Percentiles rank a stretch among this genome's conserved stretches.
phyloP scores from a whole-genome alignment of 2,329 filamentous ascomycete genomes.

The Talaromyces verruculosus region DNA sequence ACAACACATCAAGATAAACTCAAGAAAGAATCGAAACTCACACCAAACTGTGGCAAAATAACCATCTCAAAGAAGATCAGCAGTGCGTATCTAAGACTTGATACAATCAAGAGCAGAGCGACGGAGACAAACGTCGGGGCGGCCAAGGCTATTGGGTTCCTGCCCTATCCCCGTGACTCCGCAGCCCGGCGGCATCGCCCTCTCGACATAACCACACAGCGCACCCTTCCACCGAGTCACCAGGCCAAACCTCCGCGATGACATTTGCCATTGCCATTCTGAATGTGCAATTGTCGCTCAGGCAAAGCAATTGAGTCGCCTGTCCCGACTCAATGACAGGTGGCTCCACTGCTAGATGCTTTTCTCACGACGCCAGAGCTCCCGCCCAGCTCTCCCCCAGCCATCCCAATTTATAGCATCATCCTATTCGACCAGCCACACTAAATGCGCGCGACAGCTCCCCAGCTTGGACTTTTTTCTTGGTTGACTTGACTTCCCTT shows the following conservation, averaged over 20 bases:
- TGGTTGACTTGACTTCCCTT: not conserved
- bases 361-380: constrained; percentile 18
- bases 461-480: not conserved
- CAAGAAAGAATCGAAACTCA: not conserved
- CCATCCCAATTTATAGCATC: constrained; percentile 40
- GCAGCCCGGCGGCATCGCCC: constrained; percentile 1
- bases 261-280: not conserved
- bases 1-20: constrained; percentile 12
- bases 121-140: not conserved
- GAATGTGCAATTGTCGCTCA: constrained; percentile 12
- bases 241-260: not conserved
- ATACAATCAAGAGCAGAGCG: not conserved
- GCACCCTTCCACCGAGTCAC: not conserved
- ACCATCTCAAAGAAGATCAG: not conserved
- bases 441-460: constrained; percentile 14
- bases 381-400: constrained; percentile 33
- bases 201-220: constrained; percentile 12
- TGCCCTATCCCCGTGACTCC: constrained; percentile 9
- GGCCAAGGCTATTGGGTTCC: constrained; percentile 4
- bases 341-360: constrained; percentile 23
- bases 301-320: constrained; percentile 21
- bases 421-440: constrained; percentile 28
- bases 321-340: constrained; percentile 19
- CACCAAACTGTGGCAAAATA: not conserved
- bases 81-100: not conserved